Conservation (phyloP, 2,329 filamentous ascomycete genomes). For the Epichloe aotearoae region DNA sequence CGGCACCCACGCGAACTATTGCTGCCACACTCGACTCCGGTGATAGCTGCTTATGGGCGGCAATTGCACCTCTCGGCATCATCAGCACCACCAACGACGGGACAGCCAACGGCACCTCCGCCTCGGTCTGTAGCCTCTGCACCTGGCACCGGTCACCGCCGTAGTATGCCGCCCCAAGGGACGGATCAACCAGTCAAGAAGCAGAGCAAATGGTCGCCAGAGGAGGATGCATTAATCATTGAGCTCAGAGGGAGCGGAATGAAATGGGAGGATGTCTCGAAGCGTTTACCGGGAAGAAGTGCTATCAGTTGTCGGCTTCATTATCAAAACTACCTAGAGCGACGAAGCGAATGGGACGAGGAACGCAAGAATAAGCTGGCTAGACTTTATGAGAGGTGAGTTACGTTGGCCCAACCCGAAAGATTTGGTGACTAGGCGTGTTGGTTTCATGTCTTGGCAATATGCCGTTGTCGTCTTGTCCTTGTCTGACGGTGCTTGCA, state of each 20-base stretch:
- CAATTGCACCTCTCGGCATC: slow-evolving; percentile 7
- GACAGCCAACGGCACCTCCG: neutral
- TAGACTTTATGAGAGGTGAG: slow-evolving; percentile 84
- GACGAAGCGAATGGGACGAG: slow-evolving; percentile 89
- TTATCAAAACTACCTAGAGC: slow-evolving; percentile 94
- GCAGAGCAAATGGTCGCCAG: slow-evolving; percentile 91
- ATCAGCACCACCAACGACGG: neutral
- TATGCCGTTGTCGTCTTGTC: too few relatives aligned
- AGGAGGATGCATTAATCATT: slow-evolving; percentile 89
- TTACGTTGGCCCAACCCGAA: slow-evolving; percentile 5
- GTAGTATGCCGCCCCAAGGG: slow-evolving; percentile 31
- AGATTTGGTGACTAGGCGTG: neutral
- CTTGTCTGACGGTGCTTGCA: too few relatives aligned
- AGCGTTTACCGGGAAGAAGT: slow-evolving; percentile 76
- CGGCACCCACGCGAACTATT: slow-evolving; percentile 13
- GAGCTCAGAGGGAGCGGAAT: slow-evolving; percentile 80
- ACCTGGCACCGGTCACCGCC: slow-evolving; percentile 18
- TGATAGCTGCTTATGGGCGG: slow-evolving; percentile 10
- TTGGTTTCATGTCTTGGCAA: too few relatives aligned
- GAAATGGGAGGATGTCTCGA: slow-evolving; percentile 99
- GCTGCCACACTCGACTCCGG: slow-evolving; percentile 10
- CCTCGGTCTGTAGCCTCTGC: slow-evolving; percentile 18
- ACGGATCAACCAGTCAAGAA: slow-evolving; percentile 69
- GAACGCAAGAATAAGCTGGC: slow-evolving; percentile 96
- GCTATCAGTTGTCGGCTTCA: slow-evolving; percentile 89